Base-by-base conservation (phyloP, 345 rosid species). In the Streptanthus diversifolius region DNA sequence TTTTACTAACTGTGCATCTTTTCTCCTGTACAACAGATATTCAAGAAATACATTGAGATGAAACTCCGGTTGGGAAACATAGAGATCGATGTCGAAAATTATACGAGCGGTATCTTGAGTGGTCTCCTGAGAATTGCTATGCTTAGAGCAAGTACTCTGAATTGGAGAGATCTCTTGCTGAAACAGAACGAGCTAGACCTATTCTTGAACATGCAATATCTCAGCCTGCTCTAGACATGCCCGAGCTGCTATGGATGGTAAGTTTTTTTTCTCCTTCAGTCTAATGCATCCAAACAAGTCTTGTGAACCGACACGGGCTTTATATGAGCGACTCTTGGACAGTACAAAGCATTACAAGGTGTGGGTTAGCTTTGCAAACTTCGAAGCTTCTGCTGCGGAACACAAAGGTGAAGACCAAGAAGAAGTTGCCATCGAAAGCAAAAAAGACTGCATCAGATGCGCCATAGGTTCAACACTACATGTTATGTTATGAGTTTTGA, bases 61-160 rank as follows among this genome's bases (percentile, higher is more conserved):
- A 40, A 55, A 15, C 61, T 55, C 39, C 45, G n/a, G 18, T 27
- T 52, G 17, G 63, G 63, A 12, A 58, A 35, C 40, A 58, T 58
- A 6, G 63, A 58, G 3, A 58, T 27, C 27, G 63, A 14, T 59
- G 64, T 37, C 21, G 47, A 13, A 59, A 59, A 21, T 24, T 59
- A 2, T 59, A 59, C 3, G 33, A 59, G 32, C 47, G 65, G 27
- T 59, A 59, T 14, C 65, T 59, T 3, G 65, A 59, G n/a, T 59
- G 65, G 48, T 37, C 65, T 59, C 48, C 65, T 21, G 65, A 59
- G 65, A 59, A 37, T 7, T 59, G 47, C 47, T 37, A 59, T 39
- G 65, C 65, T 3, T 59, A 48, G 65, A 36, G 30, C 19, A 59
- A 37, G 5, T 59, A 59, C 1, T 17, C 65, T 3, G 65, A 59